Conservation (phyloP, 2,329 filamentous ascomycete genomes). For the Ophiocordyceps sinensis region DNA sequence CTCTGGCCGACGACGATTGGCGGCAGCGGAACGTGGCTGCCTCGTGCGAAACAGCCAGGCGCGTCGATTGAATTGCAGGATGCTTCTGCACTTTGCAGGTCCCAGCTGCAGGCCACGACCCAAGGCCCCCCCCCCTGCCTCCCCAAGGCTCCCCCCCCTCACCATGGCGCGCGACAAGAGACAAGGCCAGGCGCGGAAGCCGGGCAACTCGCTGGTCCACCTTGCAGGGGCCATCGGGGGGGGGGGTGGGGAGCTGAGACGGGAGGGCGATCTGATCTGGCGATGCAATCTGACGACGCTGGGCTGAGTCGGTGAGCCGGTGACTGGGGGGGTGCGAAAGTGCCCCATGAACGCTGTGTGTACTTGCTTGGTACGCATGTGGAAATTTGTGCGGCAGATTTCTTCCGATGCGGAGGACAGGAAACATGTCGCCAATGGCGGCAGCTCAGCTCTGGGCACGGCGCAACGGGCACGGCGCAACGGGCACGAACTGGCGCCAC, state of each 20-base stretch:
- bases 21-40: too few relatives aligned
- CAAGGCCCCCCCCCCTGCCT: too few relatives aligned
- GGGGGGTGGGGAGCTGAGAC: neutral
- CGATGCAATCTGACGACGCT: constrained; percentile 3
- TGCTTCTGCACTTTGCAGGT: too few relatives aligned
- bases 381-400: too few relatives aligned
- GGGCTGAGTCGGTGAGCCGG: constrained; percentile 1
- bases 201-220: neutral
- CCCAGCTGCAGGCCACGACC: too few relatives aligned
- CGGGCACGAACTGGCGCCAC: neutral
- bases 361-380: neutral
- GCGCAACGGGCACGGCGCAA: neutral
- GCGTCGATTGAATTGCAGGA: too few relatives aligned
- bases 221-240: constrained; percentile 1
- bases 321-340: neutral
- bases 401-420: too few relatives aligned
- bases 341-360: neutral
- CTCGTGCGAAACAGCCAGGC: too few relatives aligned
- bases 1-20: too few relatives aligned
- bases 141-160: too few relatives aligned
- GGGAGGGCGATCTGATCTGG: constrained; percentile 7
- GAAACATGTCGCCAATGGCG: neutral
- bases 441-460: neutral
- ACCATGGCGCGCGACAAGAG: too few relatives aligned
- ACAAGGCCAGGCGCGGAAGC: too few relatives aligned